Percentiles rank a stretch among this genome's conserved stretches.
These are phyloP conservation scores for Penicillium sp. DNA, from an alignment of 2,329 filamentous ascomycete species.

Conservation along the genomic window DNA sequence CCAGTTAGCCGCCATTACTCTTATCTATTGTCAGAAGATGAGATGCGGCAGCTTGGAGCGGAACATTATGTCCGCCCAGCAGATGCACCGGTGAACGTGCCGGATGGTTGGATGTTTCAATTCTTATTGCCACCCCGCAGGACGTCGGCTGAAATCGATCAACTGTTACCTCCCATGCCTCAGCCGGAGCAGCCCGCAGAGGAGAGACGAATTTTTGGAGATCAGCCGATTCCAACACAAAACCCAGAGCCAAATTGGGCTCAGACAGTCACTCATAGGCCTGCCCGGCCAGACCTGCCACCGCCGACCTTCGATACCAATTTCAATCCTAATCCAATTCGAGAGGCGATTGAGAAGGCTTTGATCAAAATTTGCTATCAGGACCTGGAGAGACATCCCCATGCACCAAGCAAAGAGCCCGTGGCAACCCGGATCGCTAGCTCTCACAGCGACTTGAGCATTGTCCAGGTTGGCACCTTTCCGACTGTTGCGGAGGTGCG, in stretches of 20 bases:
- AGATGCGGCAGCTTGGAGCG: neutral
- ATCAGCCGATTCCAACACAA: too few relatives aligned
- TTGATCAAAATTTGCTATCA: slow-evolving; percentile 31
- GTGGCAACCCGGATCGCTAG: slow-evolving; percentile 16
- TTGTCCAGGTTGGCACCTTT: slow-evolving; percentile 18
- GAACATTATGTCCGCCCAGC: neutral
- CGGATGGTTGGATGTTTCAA: neutral
- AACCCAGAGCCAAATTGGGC: too few relatives aligned
- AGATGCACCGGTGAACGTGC: neutral
- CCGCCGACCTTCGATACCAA: too few relatives aligned
- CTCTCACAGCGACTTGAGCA: slow-evolving; percentile 16
- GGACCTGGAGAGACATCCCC: slow-evolving; percentile 33
- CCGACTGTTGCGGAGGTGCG: slow-evolving; percentile 19
- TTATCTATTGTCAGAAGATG: neutral
- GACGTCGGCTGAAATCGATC: neutral
- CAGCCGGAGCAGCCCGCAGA: neutral
- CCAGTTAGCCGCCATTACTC: slow-evolving; percentile 11
- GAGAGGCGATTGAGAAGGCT: slow-evolving; percentile 26
- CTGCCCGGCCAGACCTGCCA: too few relatives aligned
- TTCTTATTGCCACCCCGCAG: neutral
- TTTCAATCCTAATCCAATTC: slow-evolving; percentile 5
- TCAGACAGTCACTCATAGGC: too few relatives aligned
- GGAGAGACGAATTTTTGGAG: neutral
- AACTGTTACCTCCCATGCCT: neutral
- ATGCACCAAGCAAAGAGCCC: slow-evolving; percentile 16